Evolutionary conservation across 192 early-diverging fungal species (phyloP).

Genomic region (Coemansia sp.): DNA sequence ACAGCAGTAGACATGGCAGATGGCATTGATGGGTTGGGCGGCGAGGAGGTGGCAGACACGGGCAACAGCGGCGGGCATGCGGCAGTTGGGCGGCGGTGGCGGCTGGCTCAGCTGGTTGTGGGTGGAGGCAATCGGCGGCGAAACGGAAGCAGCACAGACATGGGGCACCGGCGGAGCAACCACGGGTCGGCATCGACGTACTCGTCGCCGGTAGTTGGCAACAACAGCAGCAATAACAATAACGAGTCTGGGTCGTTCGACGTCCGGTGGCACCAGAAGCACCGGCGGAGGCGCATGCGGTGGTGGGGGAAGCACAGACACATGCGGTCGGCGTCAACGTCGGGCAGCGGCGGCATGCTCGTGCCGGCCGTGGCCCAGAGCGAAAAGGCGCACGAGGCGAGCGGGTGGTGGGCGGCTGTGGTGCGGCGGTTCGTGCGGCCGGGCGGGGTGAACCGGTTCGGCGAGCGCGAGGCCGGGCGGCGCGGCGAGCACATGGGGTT

Average conservation of each 20-base stretch:
- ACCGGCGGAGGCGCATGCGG: background rate
- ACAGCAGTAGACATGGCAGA: background rate
- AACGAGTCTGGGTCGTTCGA: background rate
- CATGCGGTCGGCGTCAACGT: background rate
- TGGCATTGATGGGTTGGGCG: background rate
- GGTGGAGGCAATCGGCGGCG: background rate
- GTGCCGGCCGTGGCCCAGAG: background rate
- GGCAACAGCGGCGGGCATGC: background rate
- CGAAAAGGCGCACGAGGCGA: background rate
- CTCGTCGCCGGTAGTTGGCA: background rate
- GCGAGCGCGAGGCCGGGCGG: conserved; percentile 29
- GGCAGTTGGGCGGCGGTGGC: background rate
- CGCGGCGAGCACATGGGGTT: conserved; percentile 44
- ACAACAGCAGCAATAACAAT: background rate
- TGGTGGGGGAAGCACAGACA: background rate
- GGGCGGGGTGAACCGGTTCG: conserved; percentile 54
- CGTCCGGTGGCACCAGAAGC: background rate
- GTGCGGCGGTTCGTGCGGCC: conserved; percentile 37
- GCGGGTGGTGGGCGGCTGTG: background rate
- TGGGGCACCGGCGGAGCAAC: background rate
- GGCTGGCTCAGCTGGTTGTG: background rate
- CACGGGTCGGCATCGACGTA: background rate
- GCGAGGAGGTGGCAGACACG: background rate
- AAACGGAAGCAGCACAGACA: background rate
- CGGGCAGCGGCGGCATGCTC: conserved; percentile 1